These are phyloP conservation scores for Gnetum montanum DNA, from an alignment of 75 land plant species.

Conservation along the genomic window DNA sequence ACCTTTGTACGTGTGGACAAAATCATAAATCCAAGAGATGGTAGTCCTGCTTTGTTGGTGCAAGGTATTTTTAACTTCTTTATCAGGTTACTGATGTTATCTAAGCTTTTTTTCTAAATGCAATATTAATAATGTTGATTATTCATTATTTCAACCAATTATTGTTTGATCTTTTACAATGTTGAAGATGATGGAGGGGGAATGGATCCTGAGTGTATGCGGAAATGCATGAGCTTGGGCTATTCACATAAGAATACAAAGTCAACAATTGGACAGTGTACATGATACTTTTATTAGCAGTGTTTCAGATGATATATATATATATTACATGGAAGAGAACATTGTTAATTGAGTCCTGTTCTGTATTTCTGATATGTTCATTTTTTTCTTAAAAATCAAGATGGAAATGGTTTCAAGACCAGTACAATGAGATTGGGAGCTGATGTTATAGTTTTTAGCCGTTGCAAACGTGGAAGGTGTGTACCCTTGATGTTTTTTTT, in stretches of 20 bases:
- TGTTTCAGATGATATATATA: no score
- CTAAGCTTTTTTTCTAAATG: background rate
- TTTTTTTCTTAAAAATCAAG: slow-evolving; percentile 30
- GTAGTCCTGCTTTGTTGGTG: slow-evolving; percentile 62
- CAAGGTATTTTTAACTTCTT: slow-evolving; percentile 56
- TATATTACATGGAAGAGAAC: no score
- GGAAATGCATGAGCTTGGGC: slow-evolving; percentile 88
- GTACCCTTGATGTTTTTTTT: background rate
- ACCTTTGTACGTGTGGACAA: slow-evolving; percentile 78
- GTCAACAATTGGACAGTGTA: slow-evolving; percentile 81
- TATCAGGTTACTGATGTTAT: background rate
- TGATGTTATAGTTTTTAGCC: slow-evolving; percentile 66
- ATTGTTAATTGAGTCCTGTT: no score
- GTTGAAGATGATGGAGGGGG: slow-evolving; percentile 91
- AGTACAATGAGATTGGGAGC: slow-evolving; percentile 91
- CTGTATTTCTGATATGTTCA: no score
- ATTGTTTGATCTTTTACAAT: no score
- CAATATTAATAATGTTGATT: background rate
- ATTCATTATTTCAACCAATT: no score
- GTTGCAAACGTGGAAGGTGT: slow-evolving; percentile 19
- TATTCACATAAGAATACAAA: slow-evolving; percentile 66
- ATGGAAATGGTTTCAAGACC: slow-evolving; percentile 91
- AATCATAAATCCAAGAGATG: slow-evolving; percentile 47
- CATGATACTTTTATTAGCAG: background rate
- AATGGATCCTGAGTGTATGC: slow-evolving; percentile 72